phyloP scores from a whole-genome alignment of 106 monocot genomes.

The Platanthera zijinensis region DNA sequence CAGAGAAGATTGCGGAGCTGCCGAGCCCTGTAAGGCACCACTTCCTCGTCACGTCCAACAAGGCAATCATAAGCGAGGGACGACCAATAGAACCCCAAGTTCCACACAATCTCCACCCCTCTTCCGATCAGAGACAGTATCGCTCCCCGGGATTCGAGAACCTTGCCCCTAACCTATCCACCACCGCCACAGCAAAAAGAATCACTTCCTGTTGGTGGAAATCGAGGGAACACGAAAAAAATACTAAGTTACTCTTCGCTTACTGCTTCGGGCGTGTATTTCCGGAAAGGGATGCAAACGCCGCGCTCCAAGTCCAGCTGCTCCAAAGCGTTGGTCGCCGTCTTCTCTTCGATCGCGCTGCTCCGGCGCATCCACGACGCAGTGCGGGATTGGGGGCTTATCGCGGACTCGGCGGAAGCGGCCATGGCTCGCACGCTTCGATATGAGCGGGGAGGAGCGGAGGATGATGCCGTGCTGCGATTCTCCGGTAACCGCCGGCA shows the following conservation, averaged over 20 bases:
- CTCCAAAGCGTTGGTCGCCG: conserved; percentile 63
- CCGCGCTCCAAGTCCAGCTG: conserved; percentile 98
- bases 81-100: conserved; percentile 85
- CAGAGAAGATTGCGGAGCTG: conserved; percentile 91
- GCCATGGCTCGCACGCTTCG: neutral
- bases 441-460: neutral
- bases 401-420: neutral
- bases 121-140: conserved; percentile 55
- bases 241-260: conserved; percentile 1
- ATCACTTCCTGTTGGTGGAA: neutral
- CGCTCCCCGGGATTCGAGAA: conserved; percentile 65
- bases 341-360: neutral
- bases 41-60: conserved; percentile 86
- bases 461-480: neutral
- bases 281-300: conserved; percentile 88
- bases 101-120: conserved; percentile 86
- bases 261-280: conserved; percentile 77
- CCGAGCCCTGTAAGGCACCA: conserved; percentile 87
- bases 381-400: neutral
- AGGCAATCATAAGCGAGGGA: conserved; percentile 74
- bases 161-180: conserved; percentile 62
- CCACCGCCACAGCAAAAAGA: neutral
- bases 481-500: neutral
- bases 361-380: neutral
- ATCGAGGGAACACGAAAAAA: neutral